Evolutionary conservation across 2,329 filamentous ascomycete species (phyloP).

Genomic region (Mariannaea elegans): DNA sequence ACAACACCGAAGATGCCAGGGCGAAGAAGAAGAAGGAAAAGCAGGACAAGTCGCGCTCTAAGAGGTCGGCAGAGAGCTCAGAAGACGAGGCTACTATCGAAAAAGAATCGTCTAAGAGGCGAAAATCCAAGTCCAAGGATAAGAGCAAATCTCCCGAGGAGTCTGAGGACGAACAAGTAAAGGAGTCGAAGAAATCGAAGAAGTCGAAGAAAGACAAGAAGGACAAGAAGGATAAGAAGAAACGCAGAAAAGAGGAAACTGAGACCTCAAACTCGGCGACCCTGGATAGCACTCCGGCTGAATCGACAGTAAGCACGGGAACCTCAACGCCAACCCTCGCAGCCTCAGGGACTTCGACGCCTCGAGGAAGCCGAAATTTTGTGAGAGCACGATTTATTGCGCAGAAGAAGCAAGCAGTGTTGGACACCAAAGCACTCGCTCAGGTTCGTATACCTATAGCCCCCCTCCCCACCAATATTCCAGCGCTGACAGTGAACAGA

Average conservation of each 20-base stretch:
- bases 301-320: slow-evolving; percentile 47
- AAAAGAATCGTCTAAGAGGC: slow-evolving; percentile 44
- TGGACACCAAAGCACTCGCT: slow-evolving; percentile 84
- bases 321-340: slow-evolving; percentile 47
- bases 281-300: slow-evolving; percentile 36
- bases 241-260: slow-evolving; percentile 57
- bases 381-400: slow-evolving; percentile 85
- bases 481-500: slow-evolving; percentile 52
- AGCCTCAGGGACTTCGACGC: slow-evolving; percentile 56
- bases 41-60: slow-evolving; percentile 50
- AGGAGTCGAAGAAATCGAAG: slow-evolving; percentile 48
- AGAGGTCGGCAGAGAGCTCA: slow-evolving; percentile 32
- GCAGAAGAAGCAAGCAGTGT: slow-evolving; percentile 84
- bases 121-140: slow-evolving; percentile 44
- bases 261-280: slow-evolving; percentile 31
- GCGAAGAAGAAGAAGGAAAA: slow-evolving; percentile 43
- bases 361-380: slow-evolving; percentile 70
- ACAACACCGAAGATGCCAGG: slow-evolving; percentile 25
- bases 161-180: slow-evolving; percentile 39
- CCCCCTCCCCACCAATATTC: background rate
- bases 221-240: slow-evolving; percentile 57
- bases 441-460: slow-evolving; percentile 81
- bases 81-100: slow-evolving; percentile 34
- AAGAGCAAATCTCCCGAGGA: slow-evolving; percentile 40
- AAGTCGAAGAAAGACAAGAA: slow-evolving; percentile 54